Percentiles rank a stretch among this genome's conserved stretches.
phyloP scores from a whole-genome alignment of 305 asterid genomes.

The Plantago coronopus region DNA sequence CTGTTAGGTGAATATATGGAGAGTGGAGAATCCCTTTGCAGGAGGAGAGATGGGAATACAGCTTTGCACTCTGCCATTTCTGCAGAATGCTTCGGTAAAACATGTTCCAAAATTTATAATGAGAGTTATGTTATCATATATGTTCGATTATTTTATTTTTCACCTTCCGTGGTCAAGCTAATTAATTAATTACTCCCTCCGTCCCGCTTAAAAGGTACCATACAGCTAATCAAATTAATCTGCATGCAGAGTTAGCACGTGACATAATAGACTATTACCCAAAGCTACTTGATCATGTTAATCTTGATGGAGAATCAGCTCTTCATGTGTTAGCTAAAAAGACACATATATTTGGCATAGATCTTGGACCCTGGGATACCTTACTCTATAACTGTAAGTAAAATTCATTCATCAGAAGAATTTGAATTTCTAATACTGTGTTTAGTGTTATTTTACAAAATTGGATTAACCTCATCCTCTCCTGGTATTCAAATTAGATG shows the following conservation, averaged over 20 bases:
- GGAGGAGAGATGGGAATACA: conserved; percentile 4
- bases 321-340: conserved; percentile 1
- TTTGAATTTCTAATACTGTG: too few species aligned
- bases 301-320: conserved; percentile 1
- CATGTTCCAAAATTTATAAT: too few species aligned
- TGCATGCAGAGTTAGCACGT: neutral
- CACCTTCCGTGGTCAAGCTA: neutral
- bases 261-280: neutral
- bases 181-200: too few species aligned
- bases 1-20: too few species aligned
- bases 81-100: neutral
- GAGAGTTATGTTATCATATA: too few species aligned
- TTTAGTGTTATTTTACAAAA: neutral
- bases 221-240: neutral
- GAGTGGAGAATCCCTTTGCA: neutral
- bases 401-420: too few species aligned
- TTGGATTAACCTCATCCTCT: too few species aligned
- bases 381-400: conserved; percentile 3
- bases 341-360: neutral
- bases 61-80: neutral
- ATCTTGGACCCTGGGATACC: neutral
- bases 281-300: neutral
- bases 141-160: neutral
- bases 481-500: neutral
- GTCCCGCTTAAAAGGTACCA: too few species aligned